Percentiles rank a stretch among this genome's conserved stretches.
phyloP scores from a whole-genome alignment of 192 early-diverging fungal genomes.

The Gorgonomyces haynaldii region DNA sequence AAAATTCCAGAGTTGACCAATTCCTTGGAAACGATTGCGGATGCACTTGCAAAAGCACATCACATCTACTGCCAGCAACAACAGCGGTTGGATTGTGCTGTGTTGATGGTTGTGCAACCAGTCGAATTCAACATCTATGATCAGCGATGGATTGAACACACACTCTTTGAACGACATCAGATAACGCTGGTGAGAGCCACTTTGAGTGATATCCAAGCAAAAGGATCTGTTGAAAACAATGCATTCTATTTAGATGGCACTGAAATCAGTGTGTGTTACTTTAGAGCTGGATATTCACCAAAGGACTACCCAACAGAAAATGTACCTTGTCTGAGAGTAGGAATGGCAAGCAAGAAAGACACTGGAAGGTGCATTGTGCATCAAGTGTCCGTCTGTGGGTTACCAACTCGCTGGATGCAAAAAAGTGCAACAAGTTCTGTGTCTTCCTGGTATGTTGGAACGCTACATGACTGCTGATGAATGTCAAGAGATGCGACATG shows the following conservation, averaged over 20 bases:
- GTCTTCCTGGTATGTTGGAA: slow-evolving; percentile 68
- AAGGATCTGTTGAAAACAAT: slow-evolving; percentile 38
- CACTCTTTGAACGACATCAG: slow-evolving; percentile 42
- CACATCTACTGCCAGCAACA: slow-evolving; percentile 39
- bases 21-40: slow-evolving; percentile 56
- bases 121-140: slow-evolving; percentile 89
- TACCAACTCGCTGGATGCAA: slow-evolving; percentile 93
- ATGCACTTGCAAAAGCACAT: slow-evolving; percentile 59
- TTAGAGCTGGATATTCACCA: slow-evolving; percentile 82
- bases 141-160: slow-evolving; percentile 79
- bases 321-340: slow-evolving; percentile 31
- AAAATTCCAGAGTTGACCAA: slow-evolving; percentile 53
- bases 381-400: slow-evolving; percentile 80
- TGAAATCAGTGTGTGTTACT: slow-evolving; percentile 85
- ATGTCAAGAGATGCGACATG: slow-evolving; percentile 48
- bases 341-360: slow-evolving; percentile 81
- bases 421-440: slow-evolving; percentile 90
- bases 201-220: slow-evolving; percentile 60
- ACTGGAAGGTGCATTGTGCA: slow-evolving; percentile 66
- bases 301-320: slow-evolving; percentile 55
- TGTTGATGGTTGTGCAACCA: slow-evolving; percentile 84
- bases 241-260: slow-evolving; percentile 11
- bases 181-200: slow-evolving; percentile 51
- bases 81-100: too few species aligned
- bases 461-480: too few species aligned